phyloP scores from a whole-genome alignment of 495 filamentous ascomycete species.

The Collariella sp. region DNA sequence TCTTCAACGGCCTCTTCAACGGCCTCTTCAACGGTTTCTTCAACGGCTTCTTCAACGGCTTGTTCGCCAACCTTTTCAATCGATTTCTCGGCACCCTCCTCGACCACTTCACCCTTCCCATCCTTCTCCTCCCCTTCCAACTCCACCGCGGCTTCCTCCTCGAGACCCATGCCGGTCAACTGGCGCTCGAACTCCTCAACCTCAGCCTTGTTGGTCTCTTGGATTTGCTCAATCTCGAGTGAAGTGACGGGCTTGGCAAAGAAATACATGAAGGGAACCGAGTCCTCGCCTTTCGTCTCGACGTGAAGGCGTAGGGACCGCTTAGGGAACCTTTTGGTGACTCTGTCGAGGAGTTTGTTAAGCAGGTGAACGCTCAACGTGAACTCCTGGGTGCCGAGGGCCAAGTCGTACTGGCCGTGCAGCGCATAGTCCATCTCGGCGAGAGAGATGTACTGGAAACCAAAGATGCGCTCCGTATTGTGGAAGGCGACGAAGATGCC shows the following conservation, averaged over 20 bases:
- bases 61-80: too few species aligned
- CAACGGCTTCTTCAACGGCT: constrained; percentile 20
- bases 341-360: constrained; percentile 67
- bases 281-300: constrained; percentile 54
- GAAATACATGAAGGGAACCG: constrained; percentile 68
- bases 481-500: constrained; percentile 98
- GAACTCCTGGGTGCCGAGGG: constrained; percentile 82
- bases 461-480: constrained; percentile 91
- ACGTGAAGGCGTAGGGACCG: constrained; percentile 77
- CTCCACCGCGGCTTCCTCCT: not conserved
- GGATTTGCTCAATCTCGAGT: constrained; percentile 62
- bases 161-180: constrained; percentile 42
- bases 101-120: not conserved
- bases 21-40: constrained; percentile 19
- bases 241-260: constrained; percentile 78
- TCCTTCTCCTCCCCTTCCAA: not conserved
- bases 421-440: constrained; percentile 78
- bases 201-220: constrained; percentile 50
- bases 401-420: constrained; percentile 58
- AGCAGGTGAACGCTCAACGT: constrained; percentile 66
- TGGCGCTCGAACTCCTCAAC: constrained; percentile 60
- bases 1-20: constrained; percentile 22
- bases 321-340: constrained; percentile 61
- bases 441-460: constrained; percentile 88
- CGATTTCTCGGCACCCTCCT: constrained; percentile 2